Percentiles rank a stretch among this genome's conserved stretches.
Conservation (phyloP, 2,329 filamentous ascomycete genomes). For the Exophiala spinifera region DNA sequence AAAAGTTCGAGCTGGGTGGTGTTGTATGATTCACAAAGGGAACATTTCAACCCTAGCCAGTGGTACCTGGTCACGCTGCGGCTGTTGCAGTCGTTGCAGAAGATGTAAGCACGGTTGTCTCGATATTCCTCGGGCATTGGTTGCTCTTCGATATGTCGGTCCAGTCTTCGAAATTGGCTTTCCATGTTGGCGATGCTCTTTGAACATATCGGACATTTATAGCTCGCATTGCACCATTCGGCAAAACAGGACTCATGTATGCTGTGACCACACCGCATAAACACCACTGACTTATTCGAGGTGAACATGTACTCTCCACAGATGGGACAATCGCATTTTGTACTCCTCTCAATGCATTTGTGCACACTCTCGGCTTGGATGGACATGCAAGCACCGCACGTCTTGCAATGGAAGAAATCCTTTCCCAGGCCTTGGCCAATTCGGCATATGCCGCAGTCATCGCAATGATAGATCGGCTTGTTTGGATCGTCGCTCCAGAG, state of each 20-base stretch:
- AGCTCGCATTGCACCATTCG: constrained; percentile 82
- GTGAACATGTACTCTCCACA: constrained; percentile 97
- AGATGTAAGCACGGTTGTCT: constrained; percentile 75
- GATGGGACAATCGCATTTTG: constrained; percentile 93
- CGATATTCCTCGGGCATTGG: constrained; percentile 86
- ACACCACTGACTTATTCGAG: constrained; percentile 81
- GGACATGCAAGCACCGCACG: constrained; percentile 89
- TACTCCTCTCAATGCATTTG: constrained; percentile 90
- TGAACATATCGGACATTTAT: constrained; percentile 95
- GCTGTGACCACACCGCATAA: constrained; percentile 93
- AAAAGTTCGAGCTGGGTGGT: constrained; percentile 43
- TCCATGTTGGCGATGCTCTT: constrained; percentile 99
- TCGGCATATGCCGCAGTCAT: constrained; percentile 92
- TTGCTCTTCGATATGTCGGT: constrained; percentile 80
- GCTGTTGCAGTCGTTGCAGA: constrained; percentile 92
- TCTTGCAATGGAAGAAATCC: constrained; percentile 98
- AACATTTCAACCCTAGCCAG: constrained; percentile 91
- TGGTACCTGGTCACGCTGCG: constrained; percentile 86
- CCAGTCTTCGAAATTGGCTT: constrained; percentile 84
- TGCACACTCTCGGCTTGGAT: constrained; percentile 82
- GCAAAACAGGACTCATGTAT: constrained; percentile 89
- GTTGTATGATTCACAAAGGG: constrained; percentile 50
- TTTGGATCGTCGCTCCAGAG: constrained; percentile 91
- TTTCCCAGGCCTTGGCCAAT: constrained; percentile 88
- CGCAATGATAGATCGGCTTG: constrained; percentile 93